Conservation (phyloP, 2,329 filamentous ascomycete genomes). For the Claviceps sp. region DNA sequence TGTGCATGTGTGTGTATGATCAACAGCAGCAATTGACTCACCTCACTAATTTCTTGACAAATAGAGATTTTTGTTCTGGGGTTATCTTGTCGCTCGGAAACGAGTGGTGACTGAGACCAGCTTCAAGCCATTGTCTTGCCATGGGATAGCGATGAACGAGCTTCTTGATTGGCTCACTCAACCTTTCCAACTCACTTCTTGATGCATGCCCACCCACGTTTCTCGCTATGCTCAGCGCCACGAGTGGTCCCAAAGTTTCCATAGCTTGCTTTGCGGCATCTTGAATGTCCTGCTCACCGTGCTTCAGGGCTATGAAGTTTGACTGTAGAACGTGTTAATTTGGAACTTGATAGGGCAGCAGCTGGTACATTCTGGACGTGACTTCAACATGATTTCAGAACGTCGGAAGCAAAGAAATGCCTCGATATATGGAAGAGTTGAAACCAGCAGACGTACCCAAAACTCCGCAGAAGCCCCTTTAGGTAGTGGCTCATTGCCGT, state of each 20-base stretch:
- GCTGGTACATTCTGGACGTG: background rate
- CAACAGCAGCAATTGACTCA: conserved; percentile 14
- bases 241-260: conserved; percentile 44
- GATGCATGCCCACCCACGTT: conserved; percentile 57
- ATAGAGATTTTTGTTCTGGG: conserved; percentile 45
- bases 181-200: conserved; percentile 57
- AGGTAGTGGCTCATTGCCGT: conserved; percentile 59
- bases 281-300: conserved; percentile 28
- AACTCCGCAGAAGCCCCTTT: conserved; percentile 64
- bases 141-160: conserved; percentile 43
- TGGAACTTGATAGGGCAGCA: background rate
- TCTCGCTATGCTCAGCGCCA: conserved; percentile 45
- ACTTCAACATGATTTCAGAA: background rate
- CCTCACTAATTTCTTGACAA: conserved; percentile 53
- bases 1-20: too few species aligned
- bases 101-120: conserved; percentile 38
- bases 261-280: conserved; percentile 36
- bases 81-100: conserved; percentile 49
- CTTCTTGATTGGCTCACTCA: conserved; percentile 59
- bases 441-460: conserved; percentile 41
- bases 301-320: conserved; percentile 36
- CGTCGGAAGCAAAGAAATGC: too few species aligned
- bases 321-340: conserved; percentile 24
- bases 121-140: conserved; percentile 49
- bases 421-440: too few species aligned